Evolutionary conservation across 257 asterid species (phyloP).

Genomic region (Solanum peruvianum): DNA sequence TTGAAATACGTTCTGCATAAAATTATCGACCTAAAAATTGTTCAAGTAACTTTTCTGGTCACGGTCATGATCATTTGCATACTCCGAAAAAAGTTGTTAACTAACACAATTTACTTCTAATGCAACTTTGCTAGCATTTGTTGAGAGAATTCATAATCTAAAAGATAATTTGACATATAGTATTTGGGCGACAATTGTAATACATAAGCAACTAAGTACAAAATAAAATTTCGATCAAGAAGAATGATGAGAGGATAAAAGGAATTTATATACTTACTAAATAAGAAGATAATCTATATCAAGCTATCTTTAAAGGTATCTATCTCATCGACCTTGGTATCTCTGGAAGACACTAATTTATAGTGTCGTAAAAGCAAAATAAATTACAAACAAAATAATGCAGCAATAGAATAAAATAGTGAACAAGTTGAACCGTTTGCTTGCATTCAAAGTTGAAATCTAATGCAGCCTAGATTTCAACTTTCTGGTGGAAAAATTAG

Average conservation of each 20-base stretch:
- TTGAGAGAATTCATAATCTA: not conserved
- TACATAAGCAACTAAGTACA: not conserved
- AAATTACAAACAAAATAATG: not conserved
- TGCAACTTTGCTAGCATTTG: not conserved
- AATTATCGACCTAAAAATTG: not conserved
- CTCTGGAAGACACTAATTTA: slow-evolving; percentile 58
- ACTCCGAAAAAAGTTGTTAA: not conserved
- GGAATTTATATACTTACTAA: not conserved
- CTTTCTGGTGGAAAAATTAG: not conserved
- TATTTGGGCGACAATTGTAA: not conserved
- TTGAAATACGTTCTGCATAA: not conserved
- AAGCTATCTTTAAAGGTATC: not conserved
- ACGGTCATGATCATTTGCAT: not conserved
- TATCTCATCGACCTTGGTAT: not conserved
- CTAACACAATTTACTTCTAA: not conserved
- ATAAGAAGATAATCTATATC: not conserved
- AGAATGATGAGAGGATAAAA: not conserved
- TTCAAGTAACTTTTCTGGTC: not conserved
- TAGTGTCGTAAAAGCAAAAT: slow-evolving; percentile 43
- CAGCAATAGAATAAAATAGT: not conserved
- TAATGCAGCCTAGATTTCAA: not conserved
- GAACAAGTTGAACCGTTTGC: not conserved
- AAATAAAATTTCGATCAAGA: not conserved
- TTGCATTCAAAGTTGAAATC: not conserved
- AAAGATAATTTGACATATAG: not conserved